A percentile compares a stretch with the other conserved stretches of the same genome.
Conservation (phyloP, 2,329 filamentous ascomycete species). For the Ramularia endophylla region DNA sequence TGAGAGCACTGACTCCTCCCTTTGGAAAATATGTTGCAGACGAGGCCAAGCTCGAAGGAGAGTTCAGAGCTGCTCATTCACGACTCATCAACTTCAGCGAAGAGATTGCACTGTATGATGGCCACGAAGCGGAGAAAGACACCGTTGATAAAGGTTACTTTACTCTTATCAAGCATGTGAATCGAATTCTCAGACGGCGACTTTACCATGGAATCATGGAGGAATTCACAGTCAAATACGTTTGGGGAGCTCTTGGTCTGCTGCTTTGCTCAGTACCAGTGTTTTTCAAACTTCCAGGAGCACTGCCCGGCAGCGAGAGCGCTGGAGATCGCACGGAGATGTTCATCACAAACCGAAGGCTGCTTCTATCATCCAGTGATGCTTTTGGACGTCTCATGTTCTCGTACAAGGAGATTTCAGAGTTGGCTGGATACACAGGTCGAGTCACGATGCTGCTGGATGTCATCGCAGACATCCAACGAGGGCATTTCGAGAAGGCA, state of each 20-base stretch:
- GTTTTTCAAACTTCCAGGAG: slow-evolving; percentile 66
- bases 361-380: slow-evolving; percentile 89
- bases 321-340: slow-evolving; percentile 38
- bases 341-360: slow-evolving; percentile 89
- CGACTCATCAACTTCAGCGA: slow-evolving; percentile 93
- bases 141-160: slow-evolving; percentile 98
- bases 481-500: slow-evolving; percentile 92
- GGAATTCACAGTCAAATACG: slow-evolving; percentile 99
- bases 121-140: slow-evolving; percentile 92
- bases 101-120: slow-evolving; percentile 85
- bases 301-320: slow-evolving; percentile 12
- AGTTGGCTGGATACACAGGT: slow-evolving; percentile 91
- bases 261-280: slow-evolving; percentile 91
- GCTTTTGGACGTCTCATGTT: slow-evolving; percentile 97
- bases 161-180: slow-evolving; percentile 97
- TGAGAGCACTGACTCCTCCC: slow-evolving; percentile 89
- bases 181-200: slow-evolving; percentile 80
- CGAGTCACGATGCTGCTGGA: slow-evolving; percentile 83
- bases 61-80: slow-evolving; percentile 94
- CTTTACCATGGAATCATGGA: slow-evolving; percentile 99
- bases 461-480: slow-evolving; percentile 89
- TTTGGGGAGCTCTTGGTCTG: slow-evolving; percentile 92
- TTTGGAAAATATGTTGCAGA: slow-evolving; percentile 98
- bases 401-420: slow-evolving; percentile 94
- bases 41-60: slow-evolving; percentile 87